phyloP scores from a whole-genome alignment of 805 yeast genomes.

The Wickerhamiella bombiphila region DNA sequence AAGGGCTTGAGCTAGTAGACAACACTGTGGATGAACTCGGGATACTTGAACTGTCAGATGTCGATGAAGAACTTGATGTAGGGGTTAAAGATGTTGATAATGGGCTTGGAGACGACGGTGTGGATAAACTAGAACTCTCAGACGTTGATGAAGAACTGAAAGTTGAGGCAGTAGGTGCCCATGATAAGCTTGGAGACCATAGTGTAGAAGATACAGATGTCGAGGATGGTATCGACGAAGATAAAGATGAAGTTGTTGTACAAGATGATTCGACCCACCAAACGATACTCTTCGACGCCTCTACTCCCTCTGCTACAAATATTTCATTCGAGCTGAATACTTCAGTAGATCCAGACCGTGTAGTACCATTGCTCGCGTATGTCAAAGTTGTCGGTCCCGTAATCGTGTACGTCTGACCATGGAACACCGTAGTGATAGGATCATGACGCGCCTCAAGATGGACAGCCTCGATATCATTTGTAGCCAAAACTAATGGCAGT shows the following conservation, averaged over 20 bases:
- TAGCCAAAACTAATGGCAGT: too few relatives aligned
- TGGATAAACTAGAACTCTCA: neutral
- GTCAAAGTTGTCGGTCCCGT: constrained; percentile 3
- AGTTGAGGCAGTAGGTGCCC: neutral
- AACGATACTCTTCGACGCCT: neutral
- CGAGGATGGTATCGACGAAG: neutral
- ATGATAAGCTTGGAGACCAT: neutral
- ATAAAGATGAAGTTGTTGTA: neutral
- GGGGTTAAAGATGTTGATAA: neutral
- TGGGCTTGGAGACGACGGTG: neutral
- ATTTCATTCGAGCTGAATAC: neutral
- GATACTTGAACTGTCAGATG: neutral
- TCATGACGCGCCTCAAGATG: neutral
- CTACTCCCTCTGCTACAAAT: neutral
- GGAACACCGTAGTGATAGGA: constrained; percentile 1
- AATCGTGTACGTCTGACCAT: constrained; percentile 1
- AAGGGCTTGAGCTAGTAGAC: neutral
- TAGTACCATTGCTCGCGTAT: constrained; percentile 1
- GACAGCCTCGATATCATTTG: too few relatives aligned
- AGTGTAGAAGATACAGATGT: neutral
- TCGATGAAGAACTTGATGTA: neutral
- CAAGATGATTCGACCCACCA: neutral
- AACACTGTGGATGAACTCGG: neutral
- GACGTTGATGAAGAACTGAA: neutral
- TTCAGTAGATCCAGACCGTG: neutral